Conservation (phyloP, 1,284 basidiomycete species). For the Vanrija pseudolonga region DNA sequence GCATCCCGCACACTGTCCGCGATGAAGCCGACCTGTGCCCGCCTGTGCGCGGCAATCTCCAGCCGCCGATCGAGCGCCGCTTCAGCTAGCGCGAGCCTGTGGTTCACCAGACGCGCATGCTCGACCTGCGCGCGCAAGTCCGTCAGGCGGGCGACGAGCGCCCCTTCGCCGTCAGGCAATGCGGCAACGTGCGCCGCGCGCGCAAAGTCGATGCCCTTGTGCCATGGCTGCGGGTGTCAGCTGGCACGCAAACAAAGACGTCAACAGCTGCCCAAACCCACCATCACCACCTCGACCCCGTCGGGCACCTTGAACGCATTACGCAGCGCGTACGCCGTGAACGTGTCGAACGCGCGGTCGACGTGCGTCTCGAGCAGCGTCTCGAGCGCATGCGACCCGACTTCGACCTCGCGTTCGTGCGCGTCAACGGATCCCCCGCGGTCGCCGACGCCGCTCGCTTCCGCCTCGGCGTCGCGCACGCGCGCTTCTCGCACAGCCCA, state of each 20-base stretch:
- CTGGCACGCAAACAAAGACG: background rate
- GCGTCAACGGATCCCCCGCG: conserved; percentile 13
- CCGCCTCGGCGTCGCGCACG: background rate
- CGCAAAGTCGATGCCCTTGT: conserved; percentile 45
- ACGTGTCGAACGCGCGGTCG: conserved; percentile 47
- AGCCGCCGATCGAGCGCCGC: conserved; percentile 37
- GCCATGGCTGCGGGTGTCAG: conserved; percentile 44
- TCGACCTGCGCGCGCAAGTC: conserved; percentile 42
- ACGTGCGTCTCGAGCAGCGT: conserved; percentile 47
- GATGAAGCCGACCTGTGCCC: conserved; percentile 46
- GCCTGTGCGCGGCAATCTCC: conserved; percentile 36
- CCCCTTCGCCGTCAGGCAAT: conserved; percentile 32
- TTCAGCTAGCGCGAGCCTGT: conserved; percentile 39
- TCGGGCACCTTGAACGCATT: conserved; percentile 48
- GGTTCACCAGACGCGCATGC: conserved; percentile 36
- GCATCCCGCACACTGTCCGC: conserved; percentile 30
- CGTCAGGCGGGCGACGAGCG: conserved; percentile 31
- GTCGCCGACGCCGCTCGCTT: too few species aligned
- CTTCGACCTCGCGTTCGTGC: conserved; percentile 29
- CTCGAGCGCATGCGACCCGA: conserved; percentile 45
- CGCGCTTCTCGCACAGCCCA: conserved; percentile 22
- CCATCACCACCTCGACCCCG: conserved; percentile 41
- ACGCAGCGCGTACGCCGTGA: conserved; percentile 44
- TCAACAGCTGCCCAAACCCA: conserved; percentile 35
- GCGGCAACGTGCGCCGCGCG: conserved; percentile 40